A percentile compares a stretch with the other conserved stretches of the same genome.
phyloP scores from a whole-genome alignment of 164 flowering plant genomes.

The Houttuynia cordata region DNA sequence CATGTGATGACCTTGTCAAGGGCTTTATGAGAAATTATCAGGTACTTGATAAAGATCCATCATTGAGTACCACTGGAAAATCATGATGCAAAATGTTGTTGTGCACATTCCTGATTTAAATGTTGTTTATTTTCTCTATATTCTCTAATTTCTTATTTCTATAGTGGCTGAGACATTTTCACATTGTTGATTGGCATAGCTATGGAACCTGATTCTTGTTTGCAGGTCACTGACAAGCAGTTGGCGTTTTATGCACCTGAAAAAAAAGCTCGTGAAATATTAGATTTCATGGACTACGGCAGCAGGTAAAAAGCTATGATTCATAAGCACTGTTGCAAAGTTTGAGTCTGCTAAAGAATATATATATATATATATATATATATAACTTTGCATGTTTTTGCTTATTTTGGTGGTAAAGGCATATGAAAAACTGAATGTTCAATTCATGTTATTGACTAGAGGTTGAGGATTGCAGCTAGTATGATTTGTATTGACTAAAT shows the following conservation, averaged over 20 bases:
- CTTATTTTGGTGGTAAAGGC: too few relatives aligned
- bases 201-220: neutral
- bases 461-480: neutral
- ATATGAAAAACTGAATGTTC: neutral
- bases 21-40: constrained; percentile 6
- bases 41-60: constrained; percentile 4
- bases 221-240: neutral
- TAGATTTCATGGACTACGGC: neutral
- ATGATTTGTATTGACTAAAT: too few relatives aligned
- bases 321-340: too few relatives aligned
- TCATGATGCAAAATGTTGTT: neutral
- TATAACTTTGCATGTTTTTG: too few relatives aligned
- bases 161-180: neutral
- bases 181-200: neutral
- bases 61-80: neutral
- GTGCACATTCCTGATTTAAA: too few relatives aligned
- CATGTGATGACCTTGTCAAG: constrained; percentile 5
- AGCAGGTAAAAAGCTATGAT: neutral
- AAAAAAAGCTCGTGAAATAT: neutral
- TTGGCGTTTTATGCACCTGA: neutral
- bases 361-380: too few relatives aligned
- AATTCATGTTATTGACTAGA: neutral
- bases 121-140: neutral
- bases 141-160: too few relatives aligned
- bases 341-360: too few relatives aligned